A percentile compares a stretch with the other conserved stretches of the same genome.
These are phyloP conservation scores for Lentinula lateritia DNA, from an alignment of 768 basidiomycete species.

Conservation along the genomic window DNA sequence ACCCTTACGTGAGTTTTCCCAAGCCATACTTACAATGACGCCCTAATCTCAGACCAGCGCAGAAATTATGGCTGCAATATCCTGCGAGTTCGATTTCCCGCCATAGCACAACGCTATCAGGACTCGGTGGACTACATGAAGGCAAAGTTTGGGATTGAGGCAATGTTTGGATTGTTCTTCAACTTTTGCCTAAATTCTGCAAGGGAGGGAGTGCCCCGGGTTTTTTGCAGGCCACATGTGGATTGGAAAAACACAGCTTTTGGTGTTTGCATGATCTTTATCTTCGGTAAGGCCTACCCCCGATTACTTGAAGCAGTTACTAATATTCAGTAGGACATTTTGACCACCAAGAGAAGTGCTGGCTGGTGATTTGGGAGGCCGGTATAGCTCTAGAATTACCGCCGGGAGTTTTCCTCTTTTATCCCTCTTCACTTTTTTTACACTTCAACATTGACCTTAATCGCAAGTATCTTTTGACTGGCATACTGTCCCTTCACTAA, in stretches of 20 bases:
- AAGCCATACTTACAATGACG: not conserved
- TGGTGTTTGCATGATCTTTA: conserved; percentile 20
- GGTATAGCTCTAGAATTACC: conserved; percentile 25
- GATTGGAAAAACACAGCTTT: conserved; percentile 16
- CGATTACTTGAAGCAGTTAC: not conserved
- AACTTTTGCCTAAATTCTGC: conserved; percentile 21
- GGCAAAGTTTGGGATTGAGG: conserved; percentile 10
- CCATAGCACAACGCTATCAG: not conserved
- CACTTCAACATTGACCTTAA: not conserved
- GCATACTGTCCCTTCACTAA: conserved; percentile 9
- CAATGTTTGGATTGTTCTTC: conserved; percentile 19
- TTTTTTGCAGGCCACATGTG: too few relatives aligned
- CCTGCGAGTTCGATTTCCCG: not conserved
- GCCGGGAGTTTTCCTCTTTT: conserved; percentile 21
- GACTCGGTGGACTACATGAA: not conserved
- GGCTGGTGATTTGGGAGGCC: conserved; percentile 31
- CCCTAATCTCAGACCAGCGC: not conserved
- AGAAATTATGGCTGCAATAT: not conserved
- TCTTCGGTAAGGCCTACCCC: conserved; percentile 12
- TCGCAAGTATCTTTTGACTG: not conserved
- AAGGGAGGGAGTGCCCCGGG: too few relatives aligned
- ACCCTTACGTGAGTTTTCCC: not conserved
- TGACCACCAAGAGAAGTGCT: conserved; percentile 14
- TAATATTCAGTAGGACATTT: conserved; percentile 10
- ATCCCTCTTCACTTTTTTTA: conserved; percentile 17